Percentiles rank a stretch among this genome's conserved stretches.
phyloP scores from a whole-genome alignment of 257 asterid species.

The Solanum rostratum region DNA sequence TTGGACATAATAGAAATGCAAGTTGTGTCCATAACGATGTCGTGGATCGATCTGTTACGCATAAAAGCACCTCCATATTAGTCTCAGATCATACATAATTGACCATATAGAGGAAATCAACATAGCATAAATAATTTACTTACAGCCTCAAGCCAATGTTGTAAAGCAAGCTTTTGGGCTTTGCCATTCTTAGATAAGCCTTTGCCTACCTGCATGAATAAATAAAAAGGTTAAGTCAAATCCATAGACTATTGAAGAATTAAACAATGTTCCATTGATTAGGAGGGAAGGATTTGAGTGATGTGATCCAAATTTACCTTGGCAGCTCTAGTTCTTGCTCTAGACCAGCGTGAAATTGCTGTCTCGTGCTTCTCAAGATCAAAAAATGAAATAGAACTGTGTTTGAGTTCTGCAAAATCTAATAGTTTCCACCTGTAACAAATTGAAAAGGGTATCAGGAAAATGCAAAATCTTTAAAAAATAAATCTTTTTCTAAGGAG shows the following conservation, averaged over 20 bases:
- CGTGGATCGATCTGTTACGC: constrained; percentile 47
- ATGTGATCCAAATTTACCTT: constrained; percentile 17
- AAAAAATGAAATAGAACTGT: constrained; percentile 44
- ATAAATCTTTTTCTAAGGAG: too few relatives aligned
- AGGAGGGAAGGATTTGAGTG: too few relatives aligned
- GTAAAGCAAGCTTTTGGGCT: constrained; percentile 52
- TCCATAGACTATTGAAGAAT: background rate
- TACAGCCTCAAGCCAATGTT: constrained; percentile 67
- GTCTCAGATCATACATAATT: background rate
- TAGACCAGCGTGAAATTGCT: constrained; percentile 51
- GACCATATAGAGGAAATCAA: background rate
- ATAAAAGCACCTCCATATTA: background rate
- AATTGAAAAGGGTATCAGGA: background rate
- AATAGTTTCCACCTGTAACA: constrained; percentile 33
- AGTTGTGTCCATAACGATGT: constrained; percentile 64
- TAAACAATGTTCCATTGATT: background rate
- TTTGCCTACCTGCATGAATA: constrained; percentile 37
- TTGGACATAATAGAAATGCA: constrained; percentile 45
- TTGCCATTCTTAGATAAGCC: constrained; percentile 44
- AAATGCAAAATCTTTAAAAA: background rate
- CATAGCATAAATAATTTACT: background rate
- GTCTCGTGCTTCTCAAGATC: constrained; percentile 36
- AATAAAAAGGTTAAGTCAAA: background rate
- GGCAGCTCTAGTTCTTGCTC: constrained; percentile 57
- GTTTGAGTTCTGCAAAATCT: constrained; percentile 46